These are phyloP conservation scores for Rhodamnia argentea DNA, from an alignment of 345 rosid species.

Conservation along the genomic window DNA sequence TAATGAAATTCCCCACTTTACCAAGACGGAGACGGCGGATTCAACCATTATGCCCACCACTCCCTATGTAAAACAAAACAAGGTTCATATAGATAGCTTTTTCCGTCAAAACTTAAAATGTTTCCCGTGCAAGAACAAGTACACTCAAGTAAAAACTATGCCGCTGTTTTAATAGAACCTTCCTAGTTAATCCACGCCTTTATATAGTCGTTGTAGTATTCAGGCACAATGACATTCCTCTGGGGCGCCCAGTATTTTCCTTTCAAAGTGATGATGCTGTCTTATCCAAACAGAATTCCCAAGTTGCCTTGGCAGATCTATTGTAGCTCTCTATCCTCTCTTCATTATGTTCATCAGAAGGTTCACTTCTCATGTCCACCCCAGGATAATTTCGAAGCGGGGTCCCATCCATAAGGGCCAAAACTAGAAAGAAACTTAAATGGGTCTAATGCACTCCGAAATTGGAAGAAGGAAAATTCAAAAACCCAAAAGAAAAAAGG, in stretches of 20 bases:
- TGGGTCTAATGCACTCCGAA: background rate
- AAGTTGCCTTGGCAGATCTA: no score
- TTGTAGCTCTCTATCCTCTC: no score
- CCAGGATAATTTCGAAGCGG: background rate
- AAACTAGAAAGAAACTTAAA: background rate
- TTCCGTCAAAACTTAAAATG: no score
- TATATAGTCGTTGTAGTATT: constrained; percentile 9
- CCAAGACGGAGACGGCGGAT: constrained; percentile 1
- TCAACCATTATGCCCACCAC: constrained; percentile 14
- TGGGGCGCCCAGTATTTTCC: constrained; percentile 11
- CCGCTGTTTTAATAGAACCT: no score
- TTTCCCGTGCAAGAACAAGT: no score
- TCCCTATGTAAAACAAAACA: background rate
- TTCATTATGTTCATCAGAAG: background rate
- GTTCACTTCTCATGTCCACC: no score
- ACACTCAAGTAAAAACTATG: no score
- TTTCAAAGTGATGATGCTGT: background rate
- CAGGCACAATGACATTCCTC: constrained; percentile 17
- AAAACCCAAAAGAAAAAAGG: background rate
- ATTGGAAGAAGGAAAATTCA: background rate
- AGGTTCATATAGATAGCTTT: no score
- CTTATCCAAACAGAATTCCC: background rate
- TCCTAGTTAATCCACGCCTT: constrained; percentile 1
- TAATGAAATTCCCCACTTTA: background rate
- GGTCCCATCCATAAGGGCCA: background rate